Base-by-base conservation (phyloP, 257 asterid genomes). In the Agastache rugosa region DNA sequence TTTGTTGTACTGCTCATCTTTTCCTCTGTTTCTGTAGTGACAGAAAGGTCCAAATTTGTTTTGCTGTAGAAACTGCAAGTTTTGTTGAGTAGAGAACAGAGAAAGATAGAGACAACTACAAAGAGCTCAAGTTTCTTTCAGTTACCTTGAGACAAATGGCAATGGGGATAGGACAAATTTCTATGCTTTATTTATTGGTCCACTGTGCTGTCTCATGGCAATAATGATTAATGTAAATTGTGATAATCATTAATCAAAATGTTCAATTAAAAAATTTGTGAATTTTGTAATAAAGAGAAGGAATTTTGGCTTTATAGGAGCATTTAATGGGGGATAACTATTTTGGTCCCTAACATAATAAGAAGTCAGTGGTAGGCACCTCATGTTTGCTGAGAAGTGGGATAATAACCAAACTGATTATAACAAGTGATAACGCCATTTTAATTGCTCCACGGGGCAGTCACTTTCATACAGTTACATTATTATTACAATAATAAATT, bases 1-100 rank as follows among this genome's bases (percentile, higher is more conserved):
- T 73, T 59, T 70, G 71, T 81, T 19, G 72, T 76, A 74, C 67
- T 81, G 53, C 82, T 83, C 87, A 81, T 84, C 72, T 69, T 70
- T 74, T 23, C 47, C 71, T 50, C 65, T 59, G 27, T 61, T 12
- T 78, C 31, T 80, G 77, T 69, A 66, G 63, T 54, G 76, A 62
- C 69, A 75, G 50, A 76, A 66, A 69, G 63, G 53, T 76, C 78
- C 82, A 68, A 80, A 29, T 29, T 51, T 73, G 59, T 59, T 39
- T 2, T 8, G 44, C 12, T 74, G 11, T 63, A 23, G 34, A 48
- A 42, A 55, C 20, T 71, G 27, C 45, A 20, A 29, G 19, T 67
- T 10, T 69, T 61, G 44, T 70, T 53, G 47, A 75, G 51, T 58
- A 56, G 48, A 58, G 2, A 41, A 69, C 50, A 48, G 48, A 63